These are phyloP conservation scores for Eutrema salsugineum DNA, from an alignment of 441 rosid genomes.

Conservation along the genomic window DNA sequence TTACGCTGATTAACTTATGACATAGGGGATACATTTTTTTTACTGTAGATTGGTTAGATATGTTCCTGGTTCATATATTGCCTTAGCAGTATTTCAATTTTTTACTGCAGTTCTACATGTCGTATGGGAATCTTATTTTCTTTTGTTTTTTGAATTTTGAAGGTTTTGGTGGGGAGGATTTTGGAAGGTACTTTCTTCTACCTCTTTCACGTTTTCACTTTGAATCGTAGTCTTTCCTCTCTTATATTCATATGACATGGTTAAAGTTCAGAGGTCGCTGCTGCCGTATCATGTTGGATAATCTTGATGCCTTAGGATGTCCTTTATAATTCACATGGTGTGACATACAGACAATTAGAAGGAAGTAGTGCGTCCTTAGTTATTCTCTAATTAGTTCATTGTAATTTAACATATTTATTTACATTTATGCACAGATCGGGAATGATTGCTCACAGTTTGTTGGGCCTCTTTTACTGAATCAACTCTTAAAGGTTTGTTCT, in stretches of 20 bases:
- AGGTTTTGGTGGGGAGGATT: conserved; percentile 99
- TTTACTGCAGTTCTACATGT: no score
- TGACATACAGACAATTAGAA: conserved; percentile 3
- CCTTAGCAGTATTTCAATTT: no score
- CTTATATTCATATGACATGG: neutral
- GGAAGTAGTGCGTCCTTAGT: neutral
- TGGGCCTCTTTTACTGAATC: conserved; percentile 89
- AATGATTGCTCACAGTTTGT: conserved; percentile 95
- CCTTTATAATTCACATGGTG: neutral
- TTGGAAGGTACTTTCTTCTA: conserved; percentile 74
- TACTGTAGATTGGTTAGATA: conserved; percentile 2
- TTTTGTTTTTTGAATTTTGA: neutral
- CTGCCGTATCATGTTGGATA: neutral
- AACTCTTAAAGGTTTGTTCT: conserved; percentile 74
- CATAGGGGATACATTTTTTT: neutral
- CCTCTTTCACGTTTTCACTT: neutral
- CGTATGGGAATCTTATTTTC: neutral
- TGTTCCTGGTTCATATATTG: neutral
- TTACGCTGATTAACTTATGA: neutral
- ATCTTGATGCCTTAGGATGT: neutral
- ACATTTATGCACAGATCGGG: conserved; percentile 28
- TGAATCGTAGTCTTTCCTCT: neutral
- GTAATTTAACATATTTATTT: neutral
- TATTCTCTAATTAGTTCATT: neutral
- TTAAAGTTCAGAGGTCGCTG: conserved; percentile 2